Base-by-base conservation (phyloP, 1,139 yeast genomes). In the Sugiyamaella novakii region DNA sequence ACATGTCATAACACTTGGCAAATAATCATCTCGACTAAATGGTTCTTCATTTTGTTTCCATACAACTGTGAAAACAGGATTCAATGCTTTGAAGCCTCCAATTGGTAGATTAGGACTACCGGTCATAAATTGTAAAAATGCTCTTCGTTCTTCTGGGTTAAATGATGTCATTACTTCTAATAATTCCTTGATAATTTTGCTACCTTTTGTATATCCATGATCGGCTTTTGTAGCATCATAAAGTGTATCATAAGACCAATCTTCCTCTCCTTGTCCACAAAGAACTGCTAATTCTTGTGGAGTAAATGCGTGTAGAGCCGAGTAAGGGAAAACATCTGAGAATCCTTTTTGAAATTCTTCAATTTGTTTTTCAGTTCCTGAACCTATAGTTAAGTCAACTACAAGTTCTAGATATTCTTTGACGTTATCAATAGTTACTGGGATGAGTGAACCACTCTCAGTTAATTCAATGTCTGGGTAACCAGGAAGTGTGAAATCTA, bases 1-100 rank as follows among this genome's bases (percentile, higher is more conserved):
- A 72, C 98, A 92, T 0, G 98, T 92, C 98, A 92, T 92, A 2
- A 92, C 98, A 69, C 96, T 88, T 1, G 98, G 98, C 52, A 92
- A 73, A 61, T 85, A 89, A 55, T 84, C 91, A 66, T 92, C 96
- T n/a, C 88, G 79, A 15, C 72, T 68, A 43, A 78, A 64, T 17
- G 68, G 62, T 50, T 76, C 81, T 53, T 91, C 96, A 7, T 85
- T 78, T 21, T 60, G 60, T 60, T 88, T 88, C 56, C 89, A 72
- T 1, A 92, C 98, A 38, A 92, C 92, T 0, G 98, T 92, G 48
- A 92, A 77, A 47, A 80, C 84, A 0, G 98, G 98, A 43, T 79
- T 76, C 50, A 92, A 72, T 1, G 87, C 78, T 60, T 84, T 85
- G 72, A 92, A 92, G 0, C 98, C 98, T 0, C 98, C 98, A 60